phyloP scores from a whole-genome alignment of 352 stramenopile genomes.

The Globisporangium barbulae region DNA sequence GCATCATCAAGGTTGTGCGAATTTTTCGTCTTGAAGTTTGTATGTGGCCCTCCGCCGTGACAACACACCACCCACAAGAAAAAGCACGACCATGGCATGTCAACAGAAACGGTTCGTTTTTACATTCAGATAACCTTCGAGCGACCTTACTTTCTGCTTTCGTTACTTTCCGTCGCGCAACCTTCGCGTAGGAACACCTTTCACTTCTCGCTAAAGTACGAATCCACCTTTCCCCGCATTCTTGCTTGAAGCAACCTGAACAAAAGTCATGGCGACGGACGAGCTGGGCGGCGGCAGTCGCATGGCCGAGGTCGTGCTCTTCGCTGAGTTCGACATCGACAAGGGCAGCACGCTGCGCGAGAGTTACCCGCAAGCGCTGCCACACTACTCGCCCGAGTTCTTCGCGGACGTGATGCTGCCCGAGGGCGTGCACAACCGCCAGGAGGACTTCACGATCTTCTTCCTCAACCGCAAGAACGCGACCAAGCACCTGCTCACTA shows the following conservation, averaged over 20 bases:
- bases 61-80: conserved; percentile 11
- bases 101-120: conserved; percentile 6
- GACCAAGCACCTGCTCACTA: conserved; percentile 4
- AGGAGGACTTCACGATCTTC: conserved; percentile 86
- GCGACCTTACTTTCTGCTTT: neutral
- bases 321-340: conserved; percentile 85
- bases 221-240: neutral
- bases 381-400: conserved; percentile 85
- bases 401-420: conserved; percentile 88
- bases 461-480: conserved; percentile 76
- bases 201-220: neutral
- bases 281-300: conserved; percentile 3
- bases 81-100: conserved; percentile 12
- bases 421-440: conserved; percentile 85
- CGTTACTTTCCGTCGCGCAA: neutral
- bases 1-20: conserved; percentile 3
- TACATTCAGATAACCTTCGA: conserved; percentile 4
- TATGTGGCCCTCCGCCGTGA: neutral
- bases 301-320: conserved; percentile 73
- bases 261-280: conserved; percentile 9
- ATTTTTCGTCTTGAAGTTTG: neutral
- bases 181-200: neutral
- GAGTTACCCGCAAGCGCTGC: conserved; percentile 55
- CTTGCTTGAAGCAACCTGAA: conserved; percentile 7
- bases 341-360: conserved; percentile 83